Base-by-base conservation (phyloP, 2,329 filamentous ascomycete species). In the Trichophyton verrucosum region DNA sequence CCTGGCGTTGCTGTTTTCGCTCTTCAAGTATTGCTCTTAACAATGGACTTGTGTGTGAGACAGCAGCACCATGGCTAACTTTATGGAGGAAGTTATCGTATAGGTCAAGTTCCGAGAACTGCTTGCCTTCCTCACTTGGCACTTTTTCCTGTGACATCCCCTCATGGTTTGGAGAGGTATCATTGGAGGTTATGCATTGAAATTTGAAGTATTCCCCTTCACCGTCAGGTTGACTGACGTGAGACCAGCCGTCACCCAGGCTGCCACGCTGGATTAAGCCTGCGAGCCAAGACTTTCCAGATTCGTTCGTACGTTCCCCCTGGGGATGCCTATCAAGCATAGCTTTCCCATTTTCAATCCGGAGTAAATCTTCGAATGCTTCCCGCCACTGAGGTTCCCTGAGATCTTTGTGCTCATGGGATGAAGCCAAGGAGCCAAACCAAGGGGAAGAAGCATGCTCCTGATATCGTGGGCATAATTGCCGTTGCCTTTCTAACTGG, bases 291-390 rank as follows among this genome's bases (percentile, higher is more conserved):
- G 73, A 72, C 38, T 68, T 68, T 13, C 70, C 68, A n/a, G 68
- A 66, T 62, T 75, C 70, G 44, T 67, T 71, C 17, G 62, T 65
- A 6, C 65, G 61, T 24, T 71, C 68, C 27, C 63, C 68, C 20
- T 20, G 27, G 3, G 36, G 22, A 15, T 42, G 17, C 38, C 60
- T 59, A 46, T 76, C 73, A 6, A 77, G 67, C 72, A 78, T 74
- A 24, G 71, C 66, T 60, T 74, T 71, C 22, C 75, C 76, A 59
- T 77, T 77, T 58, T 78, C 72, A 2, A 80, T 72, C 56, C 75
- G 75, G 15, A 85, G 65, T 8, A 85, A 74, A 65, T 86, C 82
- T 65, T 84, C 81, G 65, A 83, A 85, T 0, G 82, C 82, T 58
- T 80, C 78, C 15, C 80, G 75, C 81, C 82, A 84, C 36, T 75